phyloP scores from a whole-genome alignment of 495 filamentous ascomycete species.

The Evernia prunastri region DNA sequence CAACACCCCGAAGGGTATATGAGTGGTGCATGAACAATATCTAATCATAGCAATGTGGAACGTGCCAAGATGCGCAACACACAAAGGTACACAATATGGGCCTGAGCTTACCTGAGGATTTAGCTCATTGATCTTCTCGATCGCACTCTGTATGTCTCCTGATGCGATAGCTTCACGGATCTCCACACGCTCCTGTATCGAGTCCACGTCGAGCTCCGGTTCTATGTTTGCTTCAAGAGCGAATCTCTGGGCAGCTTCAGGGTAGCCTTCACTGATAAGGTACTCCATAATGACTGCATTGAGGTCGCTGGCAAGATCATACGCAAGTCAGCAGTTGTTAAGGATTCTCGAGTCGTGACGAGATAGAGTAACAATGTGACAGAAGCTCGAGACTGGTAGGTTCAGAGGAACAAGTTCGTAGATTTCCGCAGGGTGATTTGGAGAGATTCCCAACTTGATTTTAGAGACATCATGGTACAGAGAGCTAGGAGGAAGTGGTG shows the following conservation, averaged over 20 bases:
- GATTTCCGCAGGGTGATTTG: conserved; percentile 84
- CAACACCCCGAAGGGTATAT: conserved; percentile 77
- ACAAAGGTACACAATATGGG: conserved; percentile 16
- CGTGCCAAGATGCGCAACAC: conserved; percentile 8
- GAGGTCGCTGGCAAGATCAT: conserved; percentile 62
- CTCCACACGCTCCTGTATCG: conserved; percentile 68
- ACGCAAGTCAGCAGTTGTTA: conserved; percentile 30
- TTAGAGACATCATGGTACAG: conserved; percentile 66
- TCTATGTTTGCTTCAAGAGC: conserved; percentile 86
- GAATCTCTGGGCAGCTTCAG: conserved; percentile 88
- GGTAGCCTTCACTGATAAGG: conserved; percentile 90
- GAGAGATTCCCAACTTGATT: conserved; percentile 99
- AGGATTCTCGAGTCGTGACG: neutral
- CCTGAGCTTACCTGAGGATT: conserved; percentile 72
- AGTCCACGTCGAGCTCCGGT: conserved; percentile 59
- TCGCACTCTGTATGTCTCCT: conserved; percentile 61
- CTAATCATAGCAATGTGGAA: conserved; percentile 74
- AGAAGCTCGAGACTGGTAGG: neutral
- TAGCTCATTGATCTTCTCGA: conserved; percentile 80
- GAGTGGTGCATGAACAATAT: conserved; percentile 98
- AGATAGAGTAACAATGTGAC: neutral
- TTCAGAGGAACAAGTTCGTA: conserved; percentile 55
- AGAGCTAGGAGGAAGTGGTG: too few species aligned
- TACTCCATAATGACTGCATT: conserved; percentile 97
- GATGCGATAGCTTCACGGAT: conserved; percentile 50